Base-by-base conservation (phyloP, 208 protist species). In the Trypanosoma rangeli region DNA sequence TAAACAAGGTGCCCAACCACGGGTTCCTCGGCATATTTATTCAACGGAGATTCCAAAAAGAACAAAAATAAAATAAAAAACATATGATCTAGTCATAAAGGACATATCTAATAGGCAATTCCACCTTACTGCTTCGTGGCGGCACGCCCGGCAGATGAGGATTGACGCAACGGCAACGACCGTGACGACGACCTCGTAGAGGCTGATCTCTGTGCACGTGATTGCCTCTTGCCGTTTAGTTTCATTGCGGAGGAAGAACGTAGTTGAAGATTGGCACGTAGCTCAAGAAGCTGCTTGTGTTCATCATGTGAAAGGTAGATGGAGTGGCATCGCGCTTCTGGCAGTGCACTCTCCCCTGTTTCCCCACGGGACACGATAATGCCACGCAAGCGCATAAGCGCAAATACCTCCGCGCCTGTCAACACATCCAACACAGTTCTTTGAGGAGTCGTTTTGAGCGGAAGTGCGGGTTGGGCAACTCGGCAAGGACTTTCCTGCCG, bases 361-460 rank as follows among this genome's bases (percentile, higher is more conserved):
- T 89, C 77, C 0, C 79, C 82, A 29, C 78, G 70, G 5, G 90
- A 94, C 10, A 82, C 77, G n/a, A 95, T 83, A 12, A 92, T 66
- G 0, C 87, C 82, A 5, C 90, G 86, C 69, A 94, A 71, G 20
- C 90, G 82, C 37, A 96, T 68, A 0, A 96, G 58, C 0, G 86
- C 88, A 57, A 96, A 82, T 0, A 96, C 56, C 74, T 96, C 90
- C 0, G 87, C 84, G 0, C 86, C 88, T 0, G 82, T 88, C 18
- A 96, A 71, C 5, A 73, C 49, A 42, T 82, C 81, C 1, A 90
- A 65, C 16, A 85, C 61, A 13, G 71, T 88, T 22, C 78, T 74
- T 31, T 87, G 73, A 0, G 64, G 78, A 61, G 56, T 70, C 70
- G 53, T 83, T 62, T 54, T 64, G 24, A 18, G 59, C 5, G 64